Evolutionary conservation across 495 filamentous ascomycete genomes (phyloP).

Genomic region (Apodospora peruviana): DNA sequence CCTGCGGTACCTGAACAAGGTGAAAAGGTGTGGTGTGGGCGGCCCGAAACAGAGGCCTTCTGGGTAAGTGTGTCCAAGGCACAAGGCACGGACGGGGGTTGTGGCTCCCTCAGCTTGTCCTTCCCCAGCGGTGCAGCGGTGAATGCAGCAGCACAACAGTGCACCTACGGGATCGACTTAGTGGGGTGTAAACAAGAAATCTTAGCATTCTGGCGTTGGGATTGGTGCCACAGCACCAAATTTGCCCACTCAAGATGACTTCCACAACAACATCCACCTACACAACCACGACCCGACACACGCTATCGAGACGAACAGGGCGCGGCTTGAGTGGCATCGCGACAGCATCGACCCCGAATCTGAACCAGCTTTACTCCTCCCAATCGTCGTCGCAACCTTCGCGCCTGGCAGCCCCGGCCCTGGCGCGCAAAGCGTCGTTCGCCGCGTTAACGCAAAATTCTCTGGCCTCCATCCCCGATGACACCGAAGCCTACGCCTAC

Average conservation of each 20-base stretch:
- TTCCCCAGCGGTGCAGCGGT: background rate
- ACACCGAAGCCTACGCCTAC: slow-evolving; percentile 50
- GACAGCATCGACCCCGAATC: slow-evolving; percentile 56
- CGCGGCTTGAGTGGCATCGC: slow-evolving; percentile 37
- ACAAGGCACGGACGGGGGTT: background rate
- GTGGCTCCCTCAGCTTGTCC: background rate
- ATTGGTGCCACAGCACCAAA: slow-evolving; percentile 11
- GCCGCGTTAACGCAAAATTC: slow-evolving; percentile 57
- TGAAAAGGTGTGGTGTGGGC: background rate
- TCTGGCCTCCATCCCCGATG: slow-evolving; percentile 56
- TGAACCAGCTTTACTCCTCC: slow-evolving; percentile 42
- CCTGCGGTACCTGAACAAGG: background rate
- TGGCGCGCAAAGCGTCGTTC: slow-evolving; percentile 61
- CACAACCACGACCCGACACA: slow-evolving; percentile 73
- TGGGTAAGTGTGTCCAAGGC: background rate
- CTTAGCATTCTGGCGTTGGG: slow-evolving; percentile 2
- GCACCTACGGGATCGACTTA: background rate
- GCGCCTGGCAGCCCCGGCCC: slow-evolving; percentile 33
- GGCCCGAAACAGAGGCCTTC: slow-evolving; percentile 4
- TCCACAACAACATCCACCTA: slow-evolving; percentile 50
- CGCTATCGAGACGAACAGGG: slow-evolving; percentile 34
- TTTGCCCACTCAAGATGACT: slow-evolving; percentile 23
- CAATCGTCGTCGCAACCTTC: slow-evolving; percentile 28
- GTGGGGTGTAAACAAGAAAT: slow-evolving; percentile 27
- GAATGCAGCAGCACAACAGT: background rate